phyloP scores from a whole-genome alignment of 2,329 filamentous ascomycete genomes.

The Fusarium oligoseptatum region DNA sequence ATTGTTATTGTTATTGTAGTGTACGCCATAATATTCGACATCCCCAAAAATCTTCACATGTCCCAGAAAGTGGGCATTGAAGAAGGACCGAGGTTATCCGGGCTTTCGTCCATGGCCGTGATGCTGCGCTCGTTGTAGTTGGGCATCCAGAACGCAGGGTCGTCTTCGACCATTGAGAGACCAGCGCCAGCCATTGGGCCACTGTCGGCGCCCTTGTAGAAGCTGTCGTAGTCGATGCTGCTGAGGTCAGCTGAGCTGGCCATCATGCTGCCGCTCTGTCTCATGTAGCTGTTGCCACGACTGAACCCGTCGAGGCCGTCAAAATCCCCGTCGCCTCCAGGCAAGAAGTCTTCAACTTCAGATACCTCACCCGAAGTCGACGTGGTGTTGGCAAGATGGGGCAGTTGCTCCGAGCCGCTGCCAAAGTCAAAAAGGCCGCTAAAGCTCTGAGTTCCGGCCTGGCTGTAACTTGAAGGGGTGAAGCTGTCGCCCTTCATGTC shows the following conservation, averaged over 20 bases:
- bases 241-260: constrained; percentile 59
- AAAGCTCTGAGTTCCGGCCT: constrained; percentile 65
- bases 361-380: constrained; percentile 77
- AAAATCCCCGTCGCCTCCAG: constrained; percentile 63
- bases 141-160: constrained; percentile 63
- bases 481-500: constrained; percentile 63
- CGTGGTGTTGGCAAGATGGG: constrained; percentile 67
- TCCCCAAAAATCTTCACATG: constrained; percentile 47
- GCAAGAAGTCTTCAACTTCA: constrained; percentile 72
- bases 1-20: constrained; percentile 40
- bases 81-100: constrained; percentile 50
- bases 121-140: constrained; percentile 59
- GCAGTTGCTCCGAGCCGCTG: constrained; percentile 66
- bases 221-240: constrained; percentile 68
- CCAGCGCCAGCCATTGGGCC: constrained; percentile 57
- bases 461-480: constrained; percentile 67
- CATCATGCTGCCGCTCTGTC: constrained; percentile 60
- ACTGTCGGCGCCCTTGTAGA: constrained; percentile 63
- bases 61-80: constrained; percentile 54
- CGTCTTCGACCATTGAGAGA: constrained; percentile 65
- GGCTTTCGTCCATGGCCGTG: constrained; percentile 52
- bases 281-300: constrained; percentile 60
- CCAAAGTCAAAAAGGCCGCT: constrained; percentile 65
- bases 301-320: constrained; percentile 55
- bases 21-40: constrained; percentile 45